Percentiles rank a stretch among this genome's conserved stretches.
These are phyloP conservation scores for Allium fistulosum DNA, from an alignment of 106 monocot genomes.

Conservation along the genomic window DNA sequence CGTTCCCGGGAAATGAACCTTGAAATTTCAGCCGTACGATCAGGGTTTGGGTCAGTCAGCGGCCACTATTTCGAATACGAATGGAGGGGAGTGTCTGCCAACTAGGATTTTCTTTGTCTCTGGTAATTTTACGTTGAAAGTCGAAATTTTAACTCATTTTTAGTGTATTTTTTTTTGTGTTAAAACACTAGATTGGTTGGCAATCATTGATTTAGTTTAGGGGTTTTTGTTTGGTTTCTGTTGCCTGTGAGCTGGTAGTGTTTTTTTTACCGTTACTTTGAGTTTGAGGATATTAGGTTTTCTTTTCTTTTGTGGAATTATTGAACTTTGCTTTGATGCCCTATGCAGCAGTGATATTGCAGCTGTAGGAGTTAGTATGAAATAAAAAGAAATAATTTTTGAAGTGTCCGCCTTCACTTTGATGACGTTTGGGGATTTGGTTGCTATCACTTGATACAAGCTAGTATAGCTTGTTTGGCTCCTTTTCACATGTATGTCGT, in stretches of 20 bases:
- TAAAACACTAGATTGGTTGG: neutral
- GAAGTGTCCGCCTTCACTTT: too few relatives aligned
- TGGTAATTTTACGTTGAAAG: constrained; percentile 1
- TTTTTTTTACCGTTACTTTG: neutral
- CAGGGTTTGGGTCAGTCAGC: constrained; percentile 21
- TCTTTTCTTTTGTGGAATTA: neutral
- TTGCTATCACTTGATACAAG: too few relatives aligned
- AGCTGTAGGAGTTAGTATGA: too few relatives aligned
- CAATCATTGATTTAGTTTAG: neutral
- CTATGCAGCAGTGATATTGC: too few relatives aligned
- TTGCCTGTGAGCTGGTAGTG: neutral
- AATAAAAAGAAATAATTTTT: too few relatives aligned
- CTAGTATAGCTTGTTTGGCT: too few relatives aligned
- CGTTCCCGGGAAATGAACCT: constrained; percentile 42
- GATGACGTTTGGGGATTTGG: too few relatives aligned
- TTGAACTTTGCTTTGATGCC: too few relatives aligned
- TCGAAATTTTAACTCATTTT: neutral
- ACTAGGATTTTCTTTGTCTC: constrained; percentile 27
- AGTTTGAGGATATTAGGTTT: neutral
- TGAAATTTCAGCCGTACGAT: constrained; percentile 24
- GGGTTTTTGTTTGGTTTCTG: neutral
- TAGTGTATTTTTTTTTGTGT: neutral
- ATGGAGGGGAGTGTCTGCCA: constrained; percentile 68
- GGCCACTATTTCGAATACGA: constrained; percentile 57
- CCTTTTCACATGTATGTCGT: too few relatives aligned